A percentile compares a stretch with the other conserved stretches of the same genome.
Conservation (phyloP, 1,284 basidiomycete species). For the Leccinum griseonigrum region DNA sequence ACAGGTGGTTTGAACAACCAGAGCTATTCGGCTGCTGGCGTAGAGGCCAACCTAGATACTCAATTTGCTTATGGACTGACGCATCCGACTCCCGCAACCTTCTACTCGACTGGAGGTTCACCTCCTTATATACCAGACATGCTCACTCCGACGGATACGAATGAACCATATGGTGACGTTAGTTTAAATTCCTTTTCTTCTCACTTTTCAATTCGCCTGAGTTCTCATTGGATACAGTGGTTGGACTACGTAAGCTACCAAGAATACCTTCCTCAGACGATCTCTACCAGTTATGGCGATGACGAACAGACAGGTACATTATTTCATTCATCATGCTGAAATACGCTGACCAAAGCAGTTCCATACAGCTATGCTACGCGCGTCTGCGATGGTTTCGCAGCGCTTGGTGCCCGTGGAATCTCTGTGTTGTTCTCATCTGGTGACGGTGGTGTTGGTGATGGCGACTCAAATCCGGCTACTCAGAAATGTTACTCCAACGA, state of each 20-base stretch:
- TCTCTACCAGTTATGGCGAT: constrained; percentile 49
- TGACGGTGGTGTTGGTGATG: constrained; percentile 68
- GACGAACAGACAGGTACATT: constrained; percentile 59
- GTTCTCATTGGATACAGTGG: constrained; percentile 44
- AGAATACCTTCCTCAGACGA: constrained; percentile 32
- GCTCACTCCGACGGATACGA: constrained; percentile 41
- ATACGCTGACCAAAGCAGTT: constrained; percentile 37
- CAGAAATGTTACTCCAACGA: constrained; percentile 56
- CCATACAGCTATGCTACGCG: constrained; percentile 59
- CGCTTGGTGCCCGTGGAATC: constrained; percentile 57
- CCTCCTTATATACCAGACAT: constrained; percentile 58
- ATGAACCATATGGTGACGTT: constrained; percentile 62
- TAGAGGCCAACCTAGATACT: constrained; percentile 70
- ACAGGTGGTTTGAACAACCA: constrained; percentile 62
- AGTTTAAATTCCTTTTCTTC: constrained; percentile 11
- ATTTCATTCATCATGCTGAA: background rate
- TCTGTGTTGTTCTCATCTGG: constrained; percentile 66
- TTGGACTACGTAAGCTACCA: constrained; percentile 51
- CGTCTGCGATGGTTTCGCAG: constrained; percentile 64
- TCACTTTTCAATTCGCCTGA: background rate
- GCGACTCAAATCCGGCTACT: constrained; percentile 38
- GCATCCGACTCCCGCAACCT: constrained; percentile 46
- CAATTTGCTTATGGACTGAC: constrained; percentile 66
- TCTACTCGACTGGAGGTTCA: constrained; percentile 59
- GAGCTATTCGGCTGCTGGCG: constrained; percentile 48